Conservation (phyloP, 768 basidiomycete species). For the Lactarius vividus region DNA sequence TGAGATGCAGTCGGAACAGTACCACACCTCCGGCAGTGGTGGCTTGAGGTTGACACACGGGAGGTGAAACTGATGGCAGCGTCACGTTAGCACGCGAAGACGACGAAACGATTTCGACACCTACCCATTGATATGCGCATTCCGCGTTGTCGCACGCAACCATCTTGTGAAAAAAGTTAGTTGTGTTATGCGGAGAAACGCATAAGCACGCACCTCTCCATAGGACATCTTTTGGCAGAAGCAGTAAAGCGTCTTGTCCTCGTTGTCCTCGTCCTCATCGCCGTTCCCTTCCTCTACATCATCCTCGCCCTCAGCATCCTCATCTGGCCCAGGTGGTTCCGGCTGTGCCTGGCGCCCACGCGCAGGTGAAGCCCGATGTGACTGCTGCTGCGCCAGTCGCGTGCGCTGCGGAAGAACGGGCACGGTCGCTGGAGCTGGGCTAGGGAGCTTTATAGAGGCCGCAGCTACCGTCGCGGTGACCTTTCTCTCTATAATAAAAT, state of each 20-base stretch:
- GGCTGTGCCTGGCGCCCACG: constrained; percentile 17
- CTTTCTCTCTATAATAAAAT: constrained; percentile 25
- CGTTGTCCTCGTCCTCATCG: constrained; percentile 49
- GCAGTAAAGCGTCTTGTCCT: constrained; percentile 60
- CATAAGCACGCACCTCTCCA: constrained; percentile 46
- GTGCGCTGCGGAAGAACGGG: constrained; percentile 30
- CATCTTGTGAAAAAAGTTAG: constrained; percentile 18
- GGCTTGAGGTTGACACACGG: constrained; percentile 57
- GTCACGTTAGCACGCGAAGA: constrained; percentile 1
- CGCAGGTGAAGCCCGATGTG: constrained; percentile 24
- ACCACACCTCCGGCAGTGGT: constrained; percentile 57
- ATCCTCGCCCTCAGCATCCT: constrained; percentile 39
- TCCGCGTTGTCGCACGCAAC: constrained; percentile 28
- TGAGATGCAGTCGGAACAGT: constrained; percentile 49
- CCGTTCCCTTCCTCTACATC: constrained; percentile 39
- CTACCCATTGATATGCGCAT: constrained; percentile 27
- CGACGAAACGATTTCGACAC: constrained; percentile 1
- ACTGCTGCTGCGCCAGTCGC: constrained; percentile 33
- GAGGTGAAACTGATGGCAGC: constrained; percentile 54
- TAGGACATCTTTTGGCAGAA: constrained; percentile 61
- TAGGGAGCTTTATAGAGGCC: constrained; percentile 37
- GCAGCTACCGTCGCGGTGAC: constrained; percentile 29
- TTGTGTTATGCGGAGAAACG: neutral
- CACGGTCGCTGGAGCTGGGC: constrained; percentile 33
- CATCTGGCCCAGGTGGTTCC: constrained; percentile 30